Base-by-base conservation (phyloP, 345 rosid species). In the Citrus unshiu region DNA sequence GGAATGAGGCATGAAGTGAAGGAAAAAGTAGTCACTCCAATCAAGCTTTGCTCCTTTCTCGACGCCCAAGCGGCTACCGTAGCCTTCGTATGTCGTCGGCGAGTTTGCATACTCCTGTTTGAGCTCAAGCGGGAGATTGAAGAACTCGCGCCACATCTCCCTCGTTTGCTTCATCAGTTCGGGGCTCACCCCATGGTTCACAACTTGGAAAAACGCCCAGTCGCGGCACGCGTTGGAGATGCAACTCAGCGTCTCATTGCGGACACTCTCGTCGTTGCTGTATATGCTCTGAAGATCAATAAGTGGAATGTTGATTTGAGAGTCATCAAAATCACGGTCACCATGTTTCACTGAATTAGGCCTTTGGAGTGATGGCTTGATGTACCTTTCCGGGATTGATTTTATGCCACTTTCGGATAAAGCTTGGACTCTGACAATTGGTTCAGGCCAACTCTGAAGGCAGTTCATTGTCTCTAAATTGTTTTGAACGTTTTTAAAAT, bases 191-290 rank as follows among this genome's bases (percentile, higher is more conserved):
- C 98, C 99, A 19, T 96, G 99, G 89, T 94, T 94, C 80, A 92
- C 93, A 69, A 92, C 89, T 79, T 94, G 97, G 82, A 96, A 91
- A 80, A 95, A 95, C 12, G 98, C 99, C 98, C 99, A 95, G 43
- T 92, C 90, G 4, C 88, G 79, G 75, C 97, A 95, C 24, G 97
- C 94, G 60, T 65, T 70, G 9, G 86, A 84, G 24, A 92, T 78
- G 73, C 46, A 76, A 57, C 58, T 59, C 60, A 91, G 60, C 32
- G 81, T 84, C 30, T 79, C 70, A 2, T 66, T 74, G 4, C 84
- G 84, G 16, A 75, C 76, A 7, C 60, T 12, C 27, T 12, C 19
- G 68, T 77, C 81, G 27, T 73, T 25, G 0, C 77, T 76, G 61
- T 74, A 76, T 10, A 81, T 74, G 73, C 81, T 80, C 0, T 40